Evolutionary conservation across 352 stramenopile species (phyloP).

Genomic region (Pelagophyceae sp.): DNA sequence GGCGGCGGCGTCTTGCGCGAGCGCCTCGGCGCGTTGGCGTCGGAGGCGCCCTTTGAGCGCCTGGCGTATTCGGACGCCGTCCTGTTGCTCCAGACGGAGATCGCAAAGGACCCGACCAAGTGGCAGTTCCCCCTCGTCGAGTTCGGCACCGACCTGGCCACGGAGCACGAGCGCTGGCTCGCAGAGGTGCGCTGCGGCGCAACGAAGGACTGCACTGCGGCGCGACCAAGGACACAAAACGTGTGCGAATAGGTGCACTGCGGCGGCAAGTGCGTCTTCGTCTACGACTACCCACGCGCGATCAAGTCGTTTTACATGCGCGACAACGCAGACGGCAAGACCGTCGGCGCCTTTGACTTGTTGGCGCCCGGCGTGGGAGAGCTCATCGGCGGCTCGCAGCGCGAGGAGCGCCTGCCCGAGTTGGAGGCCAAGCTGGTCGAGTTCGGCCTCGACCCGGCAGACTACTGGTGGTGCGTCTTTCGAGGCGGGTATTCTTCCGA

Average conservation of each 20-base stretch:
- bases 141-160: slow-evolving; percentile 92
- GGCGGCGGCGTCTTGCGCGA: slow-evolving; percentile 61
- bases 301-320: slow-evolving; percentile 99
- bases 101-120: slow-evolving; percentile 61
- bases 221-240: slow-evolving; percentile 25
- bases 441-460: slow-evolving; percentile 64
- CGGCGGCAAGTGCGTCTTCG: slow-evolving; percentile 71
- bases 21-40: slow-evolving; percentile 63
- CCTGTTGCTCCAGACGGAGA: slow-evolving; percentile 77
- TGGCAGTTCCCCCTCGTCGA: slow-evolving; percentile 67
- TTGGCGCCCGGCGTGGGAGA: slow-evolving; percentile 91
- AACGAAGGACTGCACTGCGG: not conserved
- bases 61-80: slow-evolving; percentile 89
- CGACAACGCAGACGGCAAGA: slow-evolving; percentile 85
- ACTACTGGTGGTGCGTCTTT: slow-evolving; percentile 90
- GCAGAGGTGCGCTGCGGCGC: slow-evolving; percentile 59
- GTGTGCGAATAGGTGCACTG: too few species aligned
- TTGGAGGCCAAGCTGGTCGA: slow-evolving; percentile 68
- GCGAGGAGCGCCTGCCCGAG: slow-evolving; percentile 73
- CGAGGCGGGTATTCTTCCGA: too few species aligned
- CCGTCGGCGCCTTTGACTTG: slow-evolving; percentile 92
- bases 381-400: slow-evolving; percentile 89
- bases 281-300: slow-evolving; percentile 92
- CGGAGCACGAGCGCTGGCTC: slow-evolving; percentile 89
- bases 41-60: slow-evolving; percentile 73